phyloP scores from a whole-genome alignment of 2,329 filamentous ascomycete genomes.

The Penicillium brasilianum region DNA sequence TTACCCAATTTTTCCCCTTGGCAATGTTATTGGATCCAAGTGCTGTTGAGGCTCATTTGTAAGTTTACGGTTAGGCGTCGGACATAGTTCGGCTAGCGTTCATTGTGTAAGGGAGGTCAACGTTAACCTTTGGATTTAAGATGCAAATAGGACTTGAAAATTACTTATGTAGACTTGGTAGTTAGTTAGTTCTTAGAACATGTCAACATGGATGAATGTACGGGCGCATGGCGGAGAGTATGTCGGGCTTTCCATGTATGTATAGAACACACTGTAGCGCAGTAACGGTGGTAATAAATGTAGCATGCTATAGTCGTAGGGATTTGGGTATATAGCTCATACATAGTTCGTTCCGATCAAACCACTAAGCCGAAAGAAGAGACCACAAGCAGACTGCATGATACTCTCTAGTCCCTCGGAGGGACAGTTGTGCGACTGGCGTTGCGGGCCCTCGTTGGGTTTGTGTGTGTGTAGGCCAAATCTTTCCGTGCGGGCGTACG shows the following conservation, averaged over 20 bases:
- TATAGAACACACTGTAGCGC: neutral
- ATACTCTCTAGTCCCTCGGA: neutral
- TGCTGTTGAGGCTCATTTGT: conserved; percentile 2
- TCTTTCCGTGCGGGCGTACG: conserved; percentile 22
- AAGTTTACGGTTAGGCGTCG: conserved; percentile 2
- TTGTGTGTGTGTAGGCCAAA: conserved; percentile 16
- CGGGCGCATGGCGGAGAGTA: neutral
- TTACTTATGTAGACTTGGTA: neutral
- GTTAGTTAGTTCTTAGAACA: neutral
- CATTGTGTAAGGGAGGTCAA: neutral
- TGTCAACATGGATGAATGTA: neutral
- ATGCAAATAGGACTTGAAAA: no score
- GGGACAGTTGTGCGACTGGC: conserved; percentile 13
- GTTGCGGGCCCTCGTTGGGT: neutral
- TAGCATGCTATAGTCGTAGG: neutral
- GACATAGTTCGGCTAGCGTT: neutral
- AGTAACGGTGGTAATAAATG: conserved; percentile 4
- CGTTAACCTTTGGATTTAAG: neutral
- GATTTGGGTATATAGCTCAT: conserved; percentile 1
- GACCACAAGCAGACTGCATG: neutral
- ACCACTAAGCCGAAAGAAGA: conserved; percentile 7
- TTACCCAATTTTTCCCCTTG: no score
- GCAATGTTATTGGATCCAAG: neutral
- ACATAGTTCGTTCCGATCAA: neutral
- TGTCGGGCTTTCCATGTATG: neutral